Percentiles rank a stretch among this genome's conserved stretches.
Conservation (phyloP, 768 basidiomycete genomes). For the Leccinum disarticulatum region DNA sequence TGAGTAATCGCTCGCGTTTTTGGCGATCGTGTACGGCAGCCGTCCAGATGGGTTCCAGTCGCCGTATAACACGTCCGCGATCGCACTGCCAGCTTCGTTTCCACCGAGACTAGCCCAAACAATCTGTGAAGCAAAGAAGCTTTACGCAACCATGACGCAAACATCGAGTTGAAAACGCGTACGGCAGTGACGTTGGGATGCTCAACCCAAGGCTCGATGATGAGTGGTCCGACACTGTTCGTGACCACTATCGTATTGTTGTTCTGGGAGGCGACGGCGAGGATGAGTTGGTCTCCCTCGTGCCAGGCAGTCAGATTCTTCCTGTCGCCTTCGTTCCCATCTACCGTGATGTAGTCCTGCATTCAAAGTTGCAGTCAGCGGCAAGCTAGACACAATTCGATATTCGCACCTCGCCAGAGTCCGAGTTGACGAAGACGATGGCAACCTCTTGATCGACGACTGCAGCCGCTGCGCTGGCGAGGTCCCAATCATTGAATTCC, state of each 20-base stretch:
- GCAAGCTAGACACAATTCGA: neutral
- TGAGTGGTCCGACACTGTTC: slow-evolving; percentile 74
- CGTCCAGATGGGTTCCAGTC: slow-evolving; percentile 72
- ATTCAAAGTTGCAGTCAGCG: slow-evolving; percentile 1
- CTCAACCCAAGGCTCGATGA: slow-evolving; percentile 67
- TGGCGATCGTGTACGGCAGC: slow-evolving; percentile 74
- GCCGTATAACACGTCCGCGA: slow-evolving; percentile 79
- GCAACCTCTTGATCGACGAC: slow-evolving; percentile 58
- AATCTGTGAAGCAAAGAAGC: slow-evolving; percentile 29
- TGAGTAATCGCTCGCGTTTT: slow-evolving; percentile 50
- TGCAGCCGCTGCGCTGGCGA: slow-evolving; percentile 45
- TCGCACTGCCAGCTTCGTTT: slow-evolving; percentile 74
- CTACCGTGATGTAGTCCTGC: slow-evolving; percentile 55
- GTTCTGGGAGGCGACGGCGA: slow-evolving; percentile 61
- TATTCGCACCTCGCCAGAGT: slow-evolving; percentile 71
- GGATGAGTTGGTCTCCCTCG: slow-evolving; percentile 40
- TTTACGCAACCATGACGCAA: neutral
- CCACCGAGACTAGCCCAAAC: slow-evolving; percentile 61
- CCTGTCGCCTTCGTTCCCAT: slow-evolving; percentile 46
- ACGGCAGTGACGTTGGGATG: slow-evolving; percentile 73
- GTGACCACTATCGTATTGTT: slow-evolving; percentile 80
- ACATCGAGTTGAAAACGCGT: slow-evolving; percentile 37
- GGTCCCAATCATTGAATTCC: slow-evolving; percentile 70
- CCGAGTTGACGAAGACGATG: slow-evolving; percentile 78
- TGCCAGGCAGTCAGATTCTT: slow-evolving; percentile 42